phyloP scores from a whole-genome alignment of 805 yeast species.

The Pichia manshurica region DNA sequence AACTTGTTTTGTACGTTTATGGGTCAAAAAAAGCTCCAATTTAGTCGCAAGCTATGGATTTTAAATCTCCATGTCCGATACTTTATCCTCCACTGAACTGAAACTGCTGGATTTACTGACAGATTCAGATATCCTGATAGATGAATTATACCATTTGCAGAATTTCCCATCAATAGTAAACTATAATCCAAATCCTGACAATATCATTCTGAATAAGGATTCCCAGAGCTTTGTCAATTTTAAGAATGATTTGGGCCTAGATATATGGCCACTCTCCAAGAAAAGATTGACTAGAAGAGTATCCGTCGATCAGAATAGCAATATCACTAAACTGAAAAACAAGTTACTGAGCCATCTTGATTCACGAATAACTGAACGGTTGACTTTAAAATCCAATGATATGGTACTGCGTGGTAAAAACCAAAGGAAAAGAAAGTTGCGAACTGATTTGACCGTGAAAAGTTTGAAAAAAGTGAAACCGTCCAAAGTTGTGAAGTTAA shows the following conservation, averaged over 20 bases:
- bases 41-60: slow-evolving; percentile 4
- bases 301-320: background rate
- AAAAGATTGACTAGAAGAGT: slow-evolving; percentile 12
- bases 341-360: background rate
- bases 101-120: slow-evolving; percentile 7
- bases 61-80: slow-evolving; percentile 6
- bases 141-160: slow-evolving; percentile 59
- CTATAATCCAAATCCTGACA: slow-evolving; percentile 46
- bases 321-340: slow-evolving; percentile 24
- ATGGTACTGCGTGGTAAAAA: too few species aligned
- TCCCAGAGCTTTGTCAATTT: slow-evolving; percentile 32
- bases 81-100: slow-evolving; percentile 6
- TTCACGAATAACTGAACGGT: background rate
- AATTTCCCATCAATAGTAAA: slow-evolving; percentile 56
- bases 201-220: slow-evolving; percentile 26
- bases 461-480: slow-evolving; percentile 1
- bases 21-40: slow-evolving; percentile 4
- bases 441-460: background rate
- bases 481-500: slow-evolving; percentile 21
- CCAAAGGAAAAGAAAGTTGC: background rate
- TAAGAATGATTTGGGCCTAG: slow-evolving; percentile 29
- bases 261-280: slow-evolving; percentile 31
- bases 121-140: slow-evolving; percentile 24
- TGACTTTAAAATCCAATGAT: background rate
- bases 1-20: background rate